phyloP scores from a whole-genome alignment of 2,329 filamentous ascomycete species.

The Colletotrichum aenigma region DNA sequence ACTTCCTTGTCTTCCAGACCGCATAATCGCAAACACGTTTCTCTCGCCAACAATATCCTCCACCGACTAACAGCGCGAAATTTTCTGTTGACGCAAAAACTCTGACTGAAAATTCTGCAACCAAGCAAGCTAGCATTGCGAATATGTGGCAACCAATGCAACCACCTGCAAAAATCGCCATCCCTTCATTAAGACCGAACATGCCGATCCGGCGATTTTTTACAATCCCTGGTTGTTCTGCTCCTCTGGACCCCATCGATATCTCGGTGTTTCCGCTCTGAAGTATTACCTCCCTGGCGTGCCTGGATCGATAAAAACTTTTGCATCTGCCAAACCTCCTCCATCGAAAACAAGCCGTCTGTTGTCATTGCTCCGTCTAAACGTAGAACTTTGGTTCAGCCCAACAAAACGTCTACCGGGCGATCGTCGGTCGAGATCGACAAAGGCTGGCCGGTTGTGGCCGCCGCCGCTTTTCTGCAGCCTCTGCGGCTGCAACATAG shows the following conservation, averaged over 20 bases:
- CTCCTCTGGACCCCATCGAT: neutral
- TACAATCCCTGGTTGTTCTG: neutral
- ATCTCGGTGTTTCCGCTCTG: neutral
- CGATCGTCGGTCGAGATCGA: constrained; percentile 6
- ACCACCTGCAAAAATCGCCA: neutral
- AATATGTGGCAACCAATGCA: constrained; percentile 6
- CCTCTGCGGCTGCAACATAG: constrained; percentile 4
- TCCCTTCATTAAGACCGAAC: neutral
- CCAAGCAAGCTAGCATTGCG: neutral
- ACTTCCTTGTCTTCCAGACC: neutral
- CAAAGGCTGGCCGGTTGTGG: neutral
- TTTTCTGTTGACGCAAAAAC: neutral
- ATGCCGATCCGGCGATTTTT: neutral
- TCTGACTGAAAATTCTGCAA: neutral
- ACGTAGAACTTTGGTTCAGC: neutral
- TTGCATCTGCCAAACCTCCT: neutral
- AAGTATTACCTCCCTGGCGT: neutral
- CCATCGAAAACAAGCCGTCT: neutral
- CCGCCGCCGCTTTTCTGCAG: neutral
- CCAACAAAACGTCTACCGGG: neutral
- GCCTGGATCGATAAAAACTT: neutral
- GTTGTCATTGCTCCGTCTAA: neutral
- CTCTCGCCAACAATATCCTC: neutral
- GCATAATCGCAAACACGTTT: neutral
- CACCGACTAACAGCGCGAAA: neutral